Percentiles rank a stretch among this genome's conserved stretches.
These are phyloP conservation scores for Ustanciosporium gigantosporum DNA, from an alignment of 1,284 basidiomycete species.

Conservation along the genomic window DNA sequence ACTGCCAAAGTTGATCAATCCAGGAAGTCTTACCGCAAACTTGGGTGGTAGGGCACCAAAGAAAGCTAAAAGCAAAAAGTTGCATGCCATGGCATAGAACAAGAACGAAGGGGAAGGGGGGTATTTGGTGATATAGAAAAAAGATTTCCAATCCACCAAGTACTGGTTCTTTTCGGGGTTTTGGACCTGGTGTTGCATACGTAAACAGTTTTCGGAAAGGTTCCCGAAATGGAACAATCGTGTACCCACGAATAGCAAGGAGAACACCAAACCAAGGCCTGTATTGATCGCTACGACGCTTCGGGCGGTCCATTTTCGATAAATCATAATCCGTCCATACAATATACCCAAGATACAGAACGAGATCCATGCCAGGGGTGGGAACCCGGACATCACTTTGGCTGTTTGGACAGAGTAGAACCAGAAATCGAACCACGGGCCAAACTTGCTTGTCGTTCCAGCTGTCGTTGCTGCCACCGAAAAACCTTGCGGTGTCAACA, in stretches of 20 bases:
- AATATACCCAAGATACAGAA: conserved; percentile 47
- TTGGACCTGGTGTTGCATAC: conserved; percentile 14
- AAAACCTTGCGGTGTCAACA: not conserved
- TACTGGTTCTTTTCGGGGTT: conserved; percentile 31
- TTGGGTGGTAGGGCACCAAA: conserved; percentile 24
- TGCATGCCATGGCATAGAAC: conserved; percentile 31
- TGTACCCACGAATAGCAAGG: conserved; percentile 33
- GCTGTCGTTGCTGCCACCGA: not conserved
- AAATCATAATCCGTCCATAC: conserved; percentile 40
- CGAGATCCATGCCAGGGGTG: conserved; percentile 45
- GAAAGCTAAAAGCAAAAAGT: conserved; percentile 36
- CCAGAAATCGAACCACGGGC: conserved; percentile 38
- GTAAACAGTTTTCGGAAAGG: conserved; percentile 39
- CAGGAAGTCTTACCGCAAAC: conserved; percentile 5
- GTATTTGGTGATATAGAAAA: conserved; percentile 52
- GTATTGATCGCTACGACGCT: conserved; percentile 12
- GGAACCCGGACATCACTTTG: conserved; percentile 41
- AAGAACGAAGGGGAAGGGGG: conserved; percentile 44
- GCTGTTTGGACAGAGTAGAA: conserved; percentile 24
- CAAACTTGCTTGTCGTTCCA: not conserved
- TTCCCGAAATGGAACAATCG: conserved; percentile 45
- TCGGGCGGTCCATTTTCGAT: conserved; percentile 5
- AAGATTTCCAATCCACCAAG: conserved; percentile 28
- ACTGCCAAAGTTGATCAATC: conserved; percentile 31
- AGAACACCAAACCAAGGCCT: conserved; percentile 12